Base-by-base conservation (phyloP, 352 stramenopile genomes). In the Thalassiosira livingstoniorum region DNA sequence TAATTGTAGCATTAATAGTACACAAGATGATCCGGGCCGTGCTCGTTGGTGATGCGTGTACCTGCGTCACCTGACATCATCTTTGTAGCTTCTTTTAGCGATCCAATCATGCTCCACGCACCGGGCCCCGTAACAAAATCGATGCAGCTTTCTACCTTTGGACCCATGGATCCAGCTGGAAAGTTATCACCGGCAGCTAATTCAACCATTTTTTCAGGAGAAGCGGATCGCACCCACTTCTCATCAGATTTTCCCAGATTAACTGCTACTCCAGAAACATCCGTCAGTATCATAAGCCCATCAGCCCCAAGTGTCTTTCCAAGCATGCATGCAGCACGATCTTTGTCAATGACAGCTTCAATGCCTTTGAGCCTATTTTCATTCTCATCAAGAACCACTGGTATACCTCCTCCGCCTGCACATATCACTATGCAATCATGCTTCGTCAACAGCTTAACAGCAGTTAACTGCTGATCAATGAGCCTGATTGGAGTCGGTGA, bases 291-390 rank as follows among this genome's bases (percentile, higher is more conserved):
- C 62, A 80, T 73, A 5, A 80, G 55, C 25, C 73, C 73, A 80
- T 80, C 39, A 23, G 73, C 62, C n/a, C 42, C 54, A 5, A 80
- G 54, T 45, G 54, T 74, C 53, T 69, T 73, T 42, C 73, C 73
- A 23, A 80, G n/a, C 73, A 80, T 80, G 35, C 39, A 69, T 57
- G 73, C 73, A 47, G 62, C 73, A 63, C 73, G 55, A 66, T 80
- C 73, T 74, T 80, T 80, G 34, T 80, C 73, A 61, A 80, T 80
- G 0, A 80, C 73, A 27, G 73, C 73, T 68, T 80, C 73, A 15
- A 80, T 69, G 15, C 73, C 73, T 47, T 51, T 73, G n/a, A 80
- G n/a, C 27, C 37, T 60, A 3, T 25, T 35, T 23, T 21, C 54
- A 11, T 34, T 29, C n/a, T 62, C 25, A 25, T 75, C 63, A 43